Evolutionary conservation across 805 yeast genomes (phyloP).

Genomic region (Monosporozyma servazzii): DNA sequence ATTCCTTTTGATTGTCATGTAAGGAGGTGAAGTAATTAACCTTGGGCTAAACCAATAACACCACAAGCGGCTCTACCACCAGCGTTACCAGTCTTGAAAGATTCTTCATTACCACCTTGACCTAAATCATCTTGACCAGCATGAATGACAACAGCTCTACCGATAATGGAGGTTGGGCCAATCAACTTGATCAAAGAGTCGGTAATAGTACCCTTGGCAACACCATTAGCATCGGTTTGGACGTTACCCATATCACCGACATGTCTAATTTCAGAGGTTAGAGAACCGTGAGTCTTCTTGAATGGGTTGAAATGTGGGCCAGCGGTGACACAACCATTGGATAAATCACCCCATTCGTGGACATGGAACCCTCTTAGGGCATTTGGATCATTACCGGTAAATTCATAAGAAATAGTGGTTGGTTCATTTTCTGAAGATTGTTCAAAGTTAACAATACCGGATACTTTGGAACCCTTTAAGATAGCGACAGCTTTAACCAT

Average conservation of each 20-base stretch:
- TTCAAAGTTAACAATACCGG: conserved; percentile 81
- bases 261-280: conserved; percentile 44
- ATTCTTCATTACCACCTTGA: conserved; percentile 85
- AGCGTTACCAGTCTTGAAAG: conserved; percentile 93
- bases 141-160: conserved; percentile 93
- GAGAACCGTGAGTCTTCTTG: conserved; percentile 84
- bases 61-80: conserved; percentile 99
- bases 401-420: conserved; percentile 81
- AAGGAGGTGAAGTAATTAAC: background rate
- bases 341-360: conserved; percentile 91
- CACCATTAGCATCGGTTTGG: conserved; percentile 76
- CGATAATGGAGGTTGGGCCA: conserved; percentile 82
- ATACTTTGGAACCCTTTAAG: conserved; percentile 83
- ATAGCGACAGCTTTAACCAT: conserved; percentile 69
- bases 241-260: conserved; percentile 94
- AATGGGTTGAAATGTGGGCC: conserved; percentile 97
- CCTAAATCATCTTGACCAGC: conserved; percentile 91
- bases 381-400: conserved; percentile 79
- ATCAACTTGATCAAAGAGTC: conserved; percentile 71
- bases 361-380: conserved; percentile 96
- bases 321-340: conserved; percentile 98
- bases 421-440: conserved; percentile 73
- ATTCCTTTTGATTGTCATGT: background rate
- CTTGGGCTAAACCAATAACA: conserved; percentile 60
- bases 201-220: conserved; percentile 81